Conservation (phyloP, 306 rosid species). For the Cucurbita pepo region DNA sequence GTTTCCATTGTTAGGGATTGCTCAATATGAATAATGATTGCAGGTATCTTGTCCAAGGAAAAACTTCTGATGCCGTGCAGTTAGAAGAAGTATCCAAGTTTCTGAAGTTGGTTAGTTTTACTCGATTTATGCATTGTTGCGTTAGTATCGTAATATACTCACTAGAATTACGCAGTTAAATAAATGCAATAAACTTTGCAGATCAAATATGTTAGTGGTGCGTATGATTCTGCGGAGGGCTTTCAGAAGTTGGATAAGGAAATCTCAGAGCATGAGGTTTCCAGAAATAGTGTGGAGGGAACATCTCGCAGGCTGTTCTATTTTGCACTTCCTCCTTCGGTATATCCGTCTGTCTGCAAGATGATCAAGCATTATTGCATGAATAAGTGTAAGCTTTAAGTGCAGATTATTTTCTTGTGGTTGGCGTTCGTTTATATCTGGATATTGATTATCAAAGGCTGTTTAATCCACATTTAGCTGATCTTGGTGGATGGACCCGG, state of each 20-base stretch:
- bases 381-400: slow-evolving; percentile 58
- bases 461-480: slow-evolving; percentile 32
- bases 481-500: slow-evolving; percentile 98
- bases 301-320: slow-evolving; percentile 81
- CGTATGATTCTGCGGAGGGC: slow-evolving; percentile 70
- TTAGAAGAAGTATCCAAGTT: slow-evolving; percentile 38
- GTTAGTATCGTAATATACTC: neutral
- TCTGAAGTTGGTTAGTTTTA: slow-evolving; percentile 69
- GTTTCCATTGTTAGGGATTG: neutral
- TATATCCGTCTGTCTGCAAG: slow-evolving; percentile 86
- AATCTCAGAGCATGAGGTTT: slow-evolving; percentile 52
- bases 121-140: neutral
- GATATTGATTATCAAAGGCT: neutral
- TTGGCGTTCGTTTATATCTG: neutral
- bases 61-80: slow-evolving; percentile 34
- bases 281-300: slow-evolving; percentile 40
- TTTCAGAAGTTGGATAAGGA: slow-evolving; percentile 66
- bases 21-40: slow-evolving; percentile 17
- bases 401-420: neutral
- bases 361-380: slow-evolving; percentile 71
- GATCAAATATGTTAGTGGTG: slow-evolving; percentile 81
- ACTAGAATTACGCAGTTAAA: neutral
- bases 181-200: slow-evolving; percentile 16
- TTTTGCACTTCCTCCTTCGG: slow-evolving; percentile 97
- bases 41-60: slow-evolving; percentile 60